Conservation (phyloP, 2,329 filamentous ascomycete species). For the Diplodia sapinea region DNA sequence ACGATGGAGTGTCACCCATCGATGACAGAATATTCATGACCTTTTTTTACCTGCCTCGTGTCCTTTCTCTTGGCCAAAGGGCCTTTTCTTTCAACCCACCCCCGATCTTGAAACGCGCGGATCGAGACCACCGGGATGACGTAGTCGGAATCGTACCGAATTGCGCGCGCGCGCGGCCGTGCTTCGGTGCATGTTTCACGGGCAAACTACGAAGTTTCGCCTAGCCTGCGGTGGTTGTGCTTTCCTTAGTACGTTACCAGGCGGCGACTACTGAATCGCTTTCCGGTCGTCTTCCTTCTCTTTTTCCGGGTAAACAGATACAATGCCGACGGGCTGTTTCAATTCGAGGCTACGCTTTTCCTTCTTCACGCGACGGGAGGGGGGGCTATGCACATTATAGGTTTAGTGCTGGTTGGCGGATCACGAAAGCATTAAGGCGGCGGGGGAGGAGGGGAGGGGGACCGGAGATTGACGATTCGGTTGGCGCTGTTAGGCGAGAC, state of each 20-base stretch:
- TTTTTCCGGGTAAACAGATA: too few relatives aligned
- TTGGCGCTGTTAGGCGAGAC: neutral
- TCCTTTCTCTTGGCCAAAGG: neutral
- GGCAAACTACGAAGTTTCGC: constrained; percentile 1
- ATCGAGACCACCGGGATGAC: neutral
- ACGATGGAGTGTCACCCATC: neutral
- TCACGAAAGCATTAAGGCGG: too few relatives aligned
- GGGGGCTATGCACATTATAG: neutral
- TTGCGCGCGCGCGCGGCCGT: neutral
- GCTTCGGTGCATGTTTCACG: neutral
- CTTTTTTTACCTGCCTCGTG: neutral
- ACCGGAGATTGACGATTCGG: neutral
- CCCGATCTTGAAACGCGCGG: neutral
- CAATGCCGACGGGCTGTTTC: too few relatives aligned
- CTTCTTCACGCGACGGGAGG: neutral
- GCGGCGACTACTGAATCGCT: too few relatives aligned
- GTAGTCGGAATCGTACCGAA: neutral
- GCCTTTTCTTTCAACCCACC: neutral
- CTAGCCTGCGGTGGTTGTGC: neutral
- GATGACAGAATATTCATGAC: too few relatives aligned
- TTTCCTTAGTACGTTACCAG: too few relatives aligned
- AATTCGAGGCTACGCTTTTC: too few relatives aligned
- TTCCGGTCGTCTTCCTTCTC: too few relatives aligned
- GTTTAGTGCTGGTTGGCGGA: neutral
- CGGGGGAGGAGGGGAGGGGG: neutral